phyloP scores from a whole-genome alignment of 176 grass and related monocot genomes.

The sorghum (Sorghum bicolor) region DNA sequence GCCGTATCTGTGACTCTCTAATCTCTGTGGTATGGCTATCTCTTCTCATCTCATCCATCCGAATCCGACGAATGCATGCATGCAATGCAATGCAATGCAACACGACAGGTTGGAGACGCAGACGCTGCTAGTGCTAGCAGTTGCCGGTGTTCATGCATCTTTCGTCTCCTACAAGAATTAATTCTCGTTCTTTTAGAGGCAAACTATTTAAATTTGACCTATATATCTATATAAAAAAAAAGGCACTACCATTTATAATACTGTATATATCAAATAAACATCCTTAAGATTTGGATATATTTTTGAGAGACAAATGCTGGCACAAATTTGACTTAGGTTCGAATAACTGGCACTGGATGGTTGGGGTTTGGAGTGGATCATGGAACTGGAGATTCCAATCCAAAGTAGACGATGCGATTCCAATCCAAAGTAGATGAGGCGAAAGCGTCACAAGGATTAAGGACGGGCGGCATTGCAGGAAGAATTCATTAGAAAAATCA shows the following conservation, averaged over 20 bases:
- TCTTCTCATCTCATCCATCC: neutral
- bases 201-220: neutral
- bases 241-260: neutral
- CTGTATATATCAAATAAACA: neutral
- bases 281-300: neutral
- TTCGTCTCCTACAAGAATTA: neutral
- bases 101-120: neutral
- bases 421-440: neutral
- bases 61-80: neutral
- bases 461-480: neutral
- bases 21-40: neutral
- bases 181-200: neutral
- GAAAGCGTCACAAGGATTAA: constrained; percentile 9
- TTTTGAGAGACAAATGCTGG: neutral
- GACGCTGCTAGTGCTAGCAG: neutral
- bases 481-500: neutral
- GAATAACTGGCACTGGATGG: neutral
- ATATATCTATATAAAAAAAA: neutral
- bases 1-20: too few relatives aligned
- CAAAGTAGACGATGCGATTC: neutral
- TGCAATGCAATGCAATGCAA: neutral
- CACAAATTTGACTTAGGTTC: neutral
- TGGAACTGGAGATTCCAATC: neutral
- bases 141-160: neutral
- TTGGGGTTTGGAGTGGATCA: neutral